Conservation (phyloP, 164 flowering plant genomes). For the Chloranthus sessilifolius region DNA sequence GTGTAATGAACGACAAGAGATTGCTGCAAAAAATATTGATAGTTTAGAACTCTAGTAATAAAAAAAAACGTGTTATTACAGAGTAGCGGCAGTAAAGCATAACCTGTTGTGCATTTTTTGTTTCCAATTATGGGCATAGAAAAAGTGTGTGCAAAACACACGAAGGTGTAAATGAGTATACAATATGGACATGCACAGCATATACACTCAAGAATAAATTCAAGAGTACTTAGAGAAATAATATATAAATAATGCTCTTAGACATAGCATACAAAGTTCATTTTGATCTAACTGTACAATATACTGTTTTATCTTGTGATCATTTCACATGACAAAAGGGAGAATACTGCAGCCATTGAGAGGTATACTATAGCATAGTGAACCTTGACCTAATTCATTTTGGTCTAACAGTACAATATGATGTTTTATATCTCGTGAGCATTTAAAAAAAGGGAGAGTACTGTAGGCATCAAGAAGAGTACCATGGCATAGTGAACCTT, state of each 20-base stretch:
- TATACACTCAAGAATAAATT: not conserved
- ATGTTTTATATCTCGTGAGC: not conserved
- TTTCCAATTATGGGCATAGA: no score
- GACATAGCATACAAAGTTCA: not conserved
- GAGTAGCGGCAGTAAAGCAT: no score
- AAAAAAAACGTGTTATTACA: no score
- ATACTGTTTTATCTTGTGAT: not conserved
- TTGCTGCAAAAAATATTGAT: no score
- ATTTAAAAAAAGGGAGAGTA: not conserved
- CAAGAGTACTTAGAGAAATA: not conserved
- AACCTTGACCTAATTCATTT: conserved; percentile 29
- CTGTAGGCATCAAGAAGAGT: conserved; percentile 8
- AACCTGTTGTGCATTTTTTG: no score
- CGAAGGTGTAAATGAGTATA: conserved; percentile 1
- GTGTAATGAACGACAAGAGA: no score
- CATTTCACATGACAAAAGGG: not conserved
- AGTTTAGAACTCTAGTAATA: no score
- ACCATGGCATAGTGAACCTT: conserved; percentile 53
- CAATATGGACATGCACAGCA: not conserved
- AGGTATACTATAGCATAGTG: conserved; percentile 46
- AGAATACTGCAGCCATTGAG: not conserved
- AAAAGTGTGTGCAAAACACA: no score
- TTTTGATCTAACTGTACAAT: not conserved
- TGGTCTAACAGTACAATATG: not conserved
- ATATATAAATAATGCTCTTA: not conserved